Base-by-base conservation (phyloP, 176 grass and related monocot genomes). In the Musa beccarii region DNA sequence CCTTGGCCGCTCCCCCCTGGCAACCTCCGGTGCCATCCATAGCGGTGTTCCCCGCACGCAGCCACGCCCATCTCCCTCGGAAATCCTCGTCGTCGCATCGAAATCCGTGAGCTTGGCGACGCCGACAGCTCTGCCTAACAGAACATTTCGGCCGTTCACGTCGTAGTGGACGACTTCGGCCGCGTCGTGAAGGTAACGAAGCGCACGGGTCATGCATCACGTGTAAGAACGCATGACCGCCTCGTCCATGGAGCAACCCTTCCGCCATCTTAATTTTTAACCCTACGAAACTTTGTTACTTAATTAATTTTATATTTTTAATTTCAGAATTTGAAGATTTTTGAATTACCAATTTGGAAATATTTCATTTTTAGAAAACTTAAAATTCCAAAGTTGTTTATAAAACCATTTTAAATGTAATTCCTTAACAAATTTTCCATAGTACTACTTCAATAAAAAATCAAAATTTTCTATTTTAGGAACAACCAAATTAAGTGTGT, bases 1-100 rank as follows among this genome's bases (percentile, higher is more conserved):
- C 64, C 78, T 84, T 9, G 84, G 71, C 51, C 29, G 53, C 73
- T 83, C 74, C 68, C 95, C 91, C 50, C 90, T 85, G 7, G 85
- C 90, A 24, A 92, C 95, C 82, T 99, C 95, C 0, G 91, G 95
- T 2, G 91, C 91, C 95, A 99, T 99, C 95, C 95, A 99, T 0
- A 85, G 81, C 0, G 90, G 90, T 10, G 95, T 99, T 2, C 90
- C 95, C 55, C 76, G 22, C 57, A 24, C 25, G n/a, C 49, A 52
- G 2, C 81, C 76, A 0, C 75, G 34, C 4, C 74, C 64, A 43
- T 43, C 29, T 19, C 22, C 24, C 1, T 87, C 80, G 0, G 72
- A 81, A 0, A 86, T 14, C 63, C 89, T 54, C 78, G 74, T 84
- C 52, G 95, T 90, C 29, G 80, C 79, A 55, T 90, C 95, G 69